A percentile compares a stretch with the other conserved stretches of the same genome.
Conservation (phyloP, 106 monocot species). For the Narthecium ossifragum region DNA sequence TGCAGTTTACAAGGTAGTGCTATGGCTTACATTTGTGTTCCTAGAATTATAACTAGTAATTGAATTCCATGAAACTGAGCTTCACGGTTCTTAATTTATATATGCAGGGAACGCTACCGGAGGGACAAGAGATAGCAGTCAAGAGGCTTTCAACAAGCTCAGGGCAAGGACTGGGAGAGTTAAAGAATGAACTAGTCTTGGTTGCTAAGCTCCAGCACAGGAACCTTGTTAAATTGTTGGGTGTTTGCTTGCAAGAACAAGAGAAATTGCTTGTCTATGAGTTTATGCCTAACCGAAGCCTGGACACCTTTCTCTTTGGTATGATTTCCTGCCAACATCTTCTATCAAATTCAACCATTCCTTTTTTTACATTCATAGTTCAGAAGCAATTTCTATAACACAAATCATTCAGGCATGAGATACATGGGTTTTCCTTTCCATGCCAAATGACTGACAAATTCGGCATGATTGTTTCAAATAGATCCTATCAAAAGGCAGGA, state of each 20-base stretch:
- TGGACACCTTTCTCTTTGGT: neutral
- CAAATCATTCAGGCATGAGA: too few species aligned
- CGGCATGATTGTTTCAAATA: too few species aligned
- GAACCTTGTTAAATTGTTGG: neutral
- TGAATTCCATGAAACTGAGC: neutral
- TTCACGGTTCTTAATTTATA: neutral
- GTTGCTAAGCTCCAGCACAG: neutral
- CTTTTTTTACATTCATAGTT: neutral
- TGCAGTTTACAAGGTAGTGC: conserved; percentile 1
- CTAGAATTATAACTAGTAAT: neutral
- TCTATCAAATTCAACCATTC: too few species aligned
- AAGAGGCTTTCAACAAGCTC: neutral
- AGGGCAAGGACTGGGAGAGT: neutral
- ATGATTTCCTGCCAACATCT: neutral
- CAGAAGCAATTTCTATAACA: too few species aligned
- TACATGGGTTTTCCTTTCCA: too few species aligned
- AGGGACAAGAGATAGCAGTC: neutral
- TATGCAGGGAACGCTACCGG: neutral
- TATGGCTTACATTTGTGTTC: neutral
- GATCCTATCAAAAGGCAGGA: neutral
- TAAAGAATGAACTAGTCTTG: neutral
- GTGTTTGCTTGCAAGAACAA: neutral
- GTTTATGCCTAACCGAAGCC: neutral
- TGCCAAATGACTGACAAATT: too few species aligned
- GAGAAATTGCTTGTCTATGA: neutral